A percentile compares a stretch with the other conserved stretches of the same genome.
These are phyloP conservation scores for Xylariaceae sp. DNA, from an alignment of 2,329 filamentous ascomycete genomes.

Conservation along the genomic window DNA sequence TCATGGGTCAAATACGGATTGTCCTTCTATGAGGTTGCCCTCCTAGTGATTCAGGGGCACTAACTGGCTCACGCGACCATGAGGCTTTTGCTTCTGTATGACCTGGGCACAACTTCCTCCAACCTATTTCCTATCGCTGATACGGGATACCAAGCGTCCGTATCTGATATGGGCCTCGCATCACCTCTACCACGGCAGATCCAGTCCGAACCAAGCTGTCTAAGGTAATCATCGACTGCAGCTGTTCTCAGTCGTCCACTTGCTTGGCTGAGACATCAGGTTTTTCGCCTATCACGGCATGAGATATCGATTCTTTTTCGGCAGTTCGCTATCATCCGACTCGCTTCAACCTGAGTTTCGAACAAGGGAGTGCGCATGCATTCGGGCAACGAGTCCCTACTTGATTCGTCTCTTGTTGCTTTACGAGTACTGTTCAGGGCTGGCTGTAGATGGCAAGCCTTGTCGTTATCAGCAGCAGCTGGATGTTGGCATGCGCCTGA, in stretches of 20 bases:
- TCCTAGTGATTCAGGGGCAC: background rate
- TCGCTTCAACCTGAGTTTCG: background rate
- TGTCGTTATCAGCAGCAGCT: background rate
- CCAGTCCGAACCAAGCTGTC: background rate
- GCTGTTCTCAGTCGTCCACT: conserved; percentile 6
- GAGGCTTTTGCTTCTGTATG: background rate
- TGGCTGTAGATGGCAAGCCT: no score
- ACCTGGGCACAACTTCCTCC: background rate
- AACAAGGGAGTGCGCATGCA: background rate
- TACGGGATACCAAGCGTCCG: conserved; percentile 12
- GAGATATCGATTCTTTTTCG: background rate
- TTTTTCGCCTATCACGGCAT: conserved; percentile 11
- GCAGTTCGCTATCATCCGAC: background rate
- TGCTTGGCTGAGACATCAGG: conserved; percentile 15
- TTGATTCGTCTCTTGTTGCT: background rate
- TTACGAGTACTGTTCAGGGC: no score
- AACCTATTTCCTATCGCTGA: conserved; percentile 4
- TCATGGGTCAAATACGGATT: no score
- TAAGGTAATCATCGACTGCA: conserved; percentile 12
- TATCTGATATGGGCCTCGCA: conserved; percentile 16
- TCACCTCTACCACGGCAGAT: conserved; percentile 4
- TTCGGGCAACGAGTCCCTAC: no score
- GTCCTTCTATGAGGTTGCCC: no score
- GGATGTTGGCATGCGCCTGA: background rate
- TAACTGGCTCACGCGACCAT: background rate